Percentiles rank a stretch among this genome's conserved stretches.
Evolutionary conservation across 148 eudicot species (phyloP).

Genomic region (Rhododendron mucronatum): DNA sequence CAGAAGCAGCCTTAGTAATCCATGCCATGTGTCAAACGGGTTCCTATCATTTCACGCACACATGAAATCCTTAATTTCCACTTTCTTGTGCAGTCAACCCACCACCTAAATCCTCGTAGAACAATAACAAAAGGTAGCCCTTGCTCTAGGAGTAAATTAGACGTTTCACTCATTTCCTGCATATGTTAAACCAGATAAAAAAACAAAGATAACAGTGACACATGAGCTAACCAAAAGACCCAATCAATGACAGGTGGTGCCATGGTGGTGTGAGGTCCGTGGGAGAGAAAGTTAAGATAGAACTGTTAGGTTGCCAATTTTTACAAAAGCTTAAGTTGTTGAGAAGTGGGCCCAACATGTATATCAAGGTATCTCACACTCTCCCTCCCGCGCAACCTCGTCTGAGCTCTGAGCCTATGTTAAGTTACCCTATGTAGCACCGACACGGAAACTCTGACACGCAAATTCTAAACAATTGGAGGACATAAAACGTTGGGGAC

Average conservation of each 20-base stretch:
- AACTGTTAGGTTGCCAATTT: not conserved
- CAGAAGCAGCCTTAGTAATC: not conserved
- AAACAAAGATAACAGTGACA: not conserved
- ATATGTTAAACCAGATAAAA: not conserved
- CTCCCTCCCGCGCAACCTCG: not conserved
- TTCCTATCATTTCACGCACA: not conserved
- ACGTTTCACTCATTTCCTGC: not conserved
- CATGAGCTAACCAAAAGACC: not conserved
- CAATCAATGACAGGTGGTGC: not conserved
- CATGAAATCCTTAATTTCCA: not conserved
- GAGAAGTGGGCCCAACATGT: not conserved
- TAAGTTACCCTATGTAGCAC: not conserved
- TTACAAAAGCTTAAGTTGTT: not conserved
- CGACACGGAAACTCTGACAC: no score
- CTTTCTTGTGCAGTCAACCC: not conserved
- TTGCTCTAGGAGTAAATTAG: not conserved
- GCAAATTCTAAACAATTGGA: no score
- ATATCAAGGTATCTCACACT: not conserved
- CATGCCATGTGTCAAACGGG: not conserved
- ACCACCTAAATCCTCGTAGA: not conserved
- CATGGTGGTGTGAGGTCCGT: not conserved
- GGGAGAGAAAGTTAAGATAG: not conserved
- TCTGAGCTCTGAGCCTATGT: not conserved
- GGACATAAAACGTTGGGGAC: no score
- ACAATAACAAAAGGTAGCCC: not conserved